A percentile compares a stretch with the other conserved stretches of the same genome.
phyloP scores from a whole-genome alignment of 495 filamentous ascomycete species.

The Xylaria curta region DNA sequence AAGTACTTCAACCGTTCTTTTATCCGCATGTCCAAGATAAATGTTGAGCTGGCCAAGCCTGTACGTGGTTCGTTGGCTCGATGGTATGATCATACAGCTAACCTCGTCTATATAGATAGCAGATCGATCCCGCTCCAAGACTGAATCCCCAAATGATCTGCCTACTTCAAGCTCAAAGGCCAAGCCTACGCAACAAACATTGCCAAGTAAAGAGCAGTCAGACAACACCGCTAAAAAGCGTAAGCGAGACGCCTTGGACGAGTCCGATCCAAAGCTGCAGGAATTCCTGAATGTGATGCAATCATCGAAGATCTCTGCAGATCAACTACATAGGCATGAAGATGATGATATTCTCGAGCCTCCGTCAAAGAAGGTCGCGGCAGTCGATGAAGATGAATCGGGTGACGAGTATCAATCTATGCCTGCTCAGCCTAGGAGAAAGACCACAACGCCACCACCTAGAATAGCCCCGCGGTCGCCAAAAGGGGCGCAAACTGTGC shows the following conservation, averaged over 20 bases:
- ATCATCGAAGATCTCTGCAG: conserved; percentile 68
- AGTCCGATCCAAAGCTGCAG: conserved; percentile 76
- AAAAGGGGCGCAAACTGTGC: neutral
- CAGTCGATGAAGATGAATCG: conserved; percentile 57
- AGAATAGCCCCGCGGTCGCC: neutral
- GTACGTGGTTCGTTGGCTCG: conserved; percentile 55
- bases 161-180: conserved; percentile 29
- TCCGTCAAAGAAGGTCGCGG: conserved; percentile 48
- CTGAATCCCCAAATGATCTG: conserved; percentile 22
- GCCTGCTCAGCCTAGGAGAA: conserved; percentile 40
- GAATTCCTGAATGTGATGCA: conserved; percentile 89
- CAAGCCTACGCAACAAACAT: neutral
- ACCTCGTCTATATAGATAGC: conserved; percentile 36
- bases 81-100: conserved; percentile 9
- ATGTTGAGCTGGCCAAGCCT: conserved; percentile 87
- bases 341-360: conserved; percentile 59
- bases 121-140: conserved; percentile 38
- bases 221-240: conserved; percentile 51
- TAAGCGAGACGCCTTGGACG: conserved; percentile 57
- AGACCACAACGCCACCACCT: neutral
- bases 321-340: conserved; percentile 57
- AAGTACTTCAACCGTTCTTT: conserved; percentile 95
- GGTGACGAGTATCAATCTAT: conserved; percentile 73
- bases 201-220: conserved; percentile 24
- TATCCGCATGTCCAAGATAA: conserved; percentile 95